Evolutionary conservation across 768 basidiomycete genomes (phyloP).

Genomic region (Lactarius hatsudake): DNA sequence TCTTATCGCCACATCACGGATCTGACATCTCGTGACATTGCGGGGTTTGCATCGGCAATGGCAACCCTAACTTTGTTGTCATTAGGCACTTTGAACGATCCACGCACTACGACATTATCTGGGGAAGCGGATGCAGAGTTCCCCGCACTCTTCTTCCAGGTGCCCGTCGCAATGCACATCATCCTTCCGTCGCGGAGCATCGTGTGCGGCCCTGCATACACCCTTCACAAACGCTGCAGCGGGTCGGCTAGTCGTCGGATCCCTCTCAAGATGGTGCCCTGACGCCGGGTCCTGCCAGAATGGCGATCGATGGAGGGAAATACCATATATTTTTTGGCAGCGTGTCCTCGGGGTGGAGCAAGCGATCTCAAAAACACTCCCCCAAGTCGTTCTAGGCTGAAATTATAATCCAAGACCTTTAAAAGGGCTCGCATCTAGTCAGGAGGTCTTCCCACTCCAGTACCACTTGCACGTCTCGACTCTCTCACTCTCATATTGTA

Average conservation of each 20-base stretch:
- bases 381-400: constrained; percentile 4
- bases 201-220: constrained; percentile 19
- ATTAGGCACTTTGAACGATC: neutral
- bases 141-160: constrained; percentile 16
- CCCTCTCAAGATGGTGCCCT: constrained; percentile 12
- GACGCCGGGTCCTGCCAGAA: constrained; percentile 17
- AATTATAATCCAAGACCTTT: constrained; percentile 23
- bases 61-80: neutral
- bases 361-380: constrained; percentile 4
- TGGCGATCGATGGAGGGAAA: constrained; percentile 22
- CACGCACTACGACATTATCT: constrained; percentile 13
- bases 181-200: constrained; percentile 10
- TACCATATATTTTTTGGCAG: constrained; percentile 10
- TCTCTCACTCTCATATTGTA: constrained; percentile 3
- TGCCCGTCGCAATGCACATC: constrained; percentile 13
- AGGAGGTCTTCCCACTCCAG: constrained; percentile 1
- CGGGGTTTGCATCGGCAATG: neutral
- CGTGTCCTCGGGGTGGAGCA: constrained; percentile 14
- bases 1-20: constrained; percentile 27
- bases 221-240: constrained; percentile 25
- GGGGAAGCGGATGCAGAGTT: constrained; percentile 17
- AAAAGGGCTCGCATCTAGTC: constrained; percentile 12
- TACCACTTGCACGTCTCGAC: constrained; percentile 2
- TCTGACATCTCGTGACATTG: constrained; percentile 20
- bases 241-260: constrained; percentile 11